Percentiles rank a stretch among this genome's conserved stretches.
Conservation (phyloP, 2,329 filamentous ascomycete genomes). For the Hirsutella rhossiliensis region DNA sequence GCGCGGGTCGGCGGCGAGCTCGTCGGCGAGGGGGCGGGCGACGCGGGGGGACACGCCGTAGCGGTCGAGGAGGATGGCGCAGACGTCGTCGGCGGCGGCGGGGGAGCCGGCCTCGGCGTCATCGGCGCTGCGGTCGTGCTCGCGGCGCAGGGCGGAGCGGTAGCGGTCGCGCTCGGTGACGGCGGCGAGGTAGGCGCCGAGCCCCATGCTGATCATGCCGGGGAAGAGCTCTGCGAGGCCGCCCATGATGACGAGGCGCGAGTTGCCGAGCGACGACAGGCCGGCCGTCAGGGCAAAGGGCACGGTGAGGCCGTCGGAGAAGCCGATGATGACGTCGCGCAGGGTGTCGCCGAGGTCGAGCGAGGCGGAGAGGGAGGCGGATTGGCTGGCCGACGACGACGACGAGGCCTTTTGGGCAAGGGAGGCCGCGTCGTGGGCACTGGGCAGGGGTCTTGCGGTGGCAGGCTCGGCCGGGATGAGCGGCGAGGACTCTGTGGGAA, state of each 20-base stretch:
- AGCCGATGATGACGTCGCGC: constrained; percentile 59
- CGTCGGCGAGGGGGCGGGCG: constrained; percentile 33
- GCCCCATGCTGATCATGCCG: constrained; percentile 66
- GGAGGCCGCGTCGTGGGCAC: constrained; percentile 15
- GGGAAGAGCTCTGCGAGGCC: constrained; percentile 66
- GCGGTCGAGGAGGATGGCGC: constrained; percentile 37
- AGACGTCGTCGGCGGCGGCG: constrained; percentile 25
- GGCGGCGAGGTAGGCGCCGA: constrained; percentile 61
- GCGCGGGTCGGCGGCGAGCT: constrained; percentile 33
- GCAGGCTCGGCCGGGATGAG: constrained; percentile 19
- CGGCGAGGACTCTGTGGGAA: constrained; percentile 18
- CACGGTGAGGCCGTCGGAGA: constrained; percentile 68
- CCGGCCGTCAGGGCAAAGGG: constrained; percentile 71
- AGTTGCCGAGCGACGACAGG: constrained; percentile 52
- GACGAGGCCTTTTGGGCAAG: constrained; percentile 10
- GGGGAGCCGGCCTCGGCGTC: constrained; percentile 28
- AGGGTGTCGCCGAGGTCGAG: constrained; percentile 31
- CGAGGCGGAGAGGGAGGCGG: constrained; percentile 10
- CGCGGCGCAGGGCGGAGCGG: constrained; percentile 35
- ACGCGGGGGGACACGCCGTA: constrained; percentile 34
- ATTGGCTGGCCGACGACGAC: constrained; percentile 2
- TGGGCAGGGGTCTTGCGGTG: too few relatives aligned
- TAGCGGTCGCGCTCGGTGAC: constrained; percentile 41
- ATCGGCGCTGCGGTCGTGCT: constrained; percentile 31
- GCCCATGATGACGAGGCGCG: constrained; percentile 56